Evolutionary conservation across 192 early-diverging fungal species (phyloP), one percentile per base, ranked within the genome.

Genomic region (Helicostylum pulchrum): DNA sequence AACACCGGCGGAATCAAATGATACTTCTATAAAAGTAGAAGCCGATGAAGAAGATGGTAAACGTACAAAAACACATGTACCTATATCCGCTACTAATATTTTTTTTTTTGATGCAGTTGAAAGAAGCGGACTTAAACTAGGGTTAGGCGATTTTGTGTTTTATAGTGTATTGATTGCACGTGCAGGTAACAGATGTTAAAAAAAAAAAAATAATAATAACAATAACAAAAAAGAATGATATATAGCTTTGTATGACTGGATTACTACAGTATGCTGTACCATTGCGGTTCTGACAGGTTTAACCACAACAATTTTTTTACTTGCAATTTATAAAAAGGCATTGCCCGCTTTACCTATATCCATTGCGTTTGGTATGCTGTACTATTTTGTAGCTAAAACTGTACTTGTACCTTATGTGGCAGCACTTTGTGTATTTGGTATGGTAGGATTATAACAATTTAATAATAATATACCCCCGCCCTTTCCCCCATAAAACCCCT

Each of bases 121-220:
- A 66, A 61, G 82, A 52, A 79, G 81, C 20, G 93, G 93, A 36
- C 62, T 94, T 44, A 94, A 94, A 66, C 67, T 94, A n/a, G 93
- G 93, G 8, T 65, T 94, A 32, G 93, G 93, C 23, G 93, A 94
- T 65, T 94, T 94, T 83, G 93, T 94, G 6, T 94, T 94, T 67
- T 94, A 94, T 59, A 88, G 85, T 65, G 92, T 94, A 7, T 67
- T 94, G 57, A 80, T 92, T 32, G 85, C 86, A 7, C 74, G 87
- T 59, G 91, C 92, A 75, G 85, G 87, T 90, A 70, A n/a, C n/a
- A n/a, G n/a, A n/a, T n/a, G n/a, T n/a, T n/a, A n/a, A n/a, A n/a
- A n/a, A n/a, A n/a, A n/a, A n/a, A n/a, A n/a, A n/a, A 47, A 15
- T 11, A 9, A 42, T 23, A 21, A 14, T 9, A 26, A 6, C 11